Evolutionary conservation across 169 alveolate species (phyloP).

Genomic region (Plasmodium reichenowi): DNA sequence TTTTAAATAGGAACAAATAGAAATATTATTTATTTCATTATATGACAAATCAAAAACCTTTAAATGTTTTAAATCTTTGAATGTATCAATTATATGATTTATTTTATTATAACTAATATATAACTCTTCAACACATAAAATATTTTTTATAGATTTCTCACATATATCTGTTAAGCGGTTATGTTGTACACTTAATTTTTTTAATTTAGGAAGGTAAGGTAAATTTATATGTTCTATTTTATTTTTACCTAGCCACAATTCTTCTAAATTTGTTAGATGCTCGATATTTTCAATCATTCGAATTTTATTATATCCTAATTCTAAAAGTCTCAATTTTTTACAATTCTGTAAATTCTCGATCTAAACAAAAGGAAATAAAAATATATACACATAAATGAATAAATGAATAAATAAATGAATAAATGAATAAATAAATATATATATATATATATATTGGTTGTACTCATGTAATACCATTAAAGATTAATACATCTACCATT

Average conservation of each 20-base stretch:
- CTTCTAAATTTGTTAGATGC: constrained; percentile 81
- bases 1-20: constrained; percentile 75
- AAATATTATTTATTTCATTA: constrained; percentile 80
- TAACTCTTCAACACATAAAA: constrained; percentile 80
- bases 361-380: constrained; percentile 25
- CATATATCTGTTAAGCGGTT: constrained; percentile 86
- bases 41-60: constrained; percentile 86
- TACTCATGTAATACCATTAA: background rate
- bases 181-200: constrained; percentile 87
- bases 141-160: constrained; percentile 67
- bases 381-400: background rate
- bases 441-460: background rate
- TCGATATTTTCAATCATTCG: constrained; percentile 86
- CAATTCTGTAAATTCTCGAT: constrained; percentile 80
- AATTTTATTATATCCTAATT: constrained; percentile 90
- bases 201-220: constrained; percentile 82
- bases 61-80: constrained; percentile 44
- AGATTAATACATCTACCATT: background rate
- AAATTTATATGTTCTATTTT: constrained; percentile 84
- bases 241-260: constrained; percentile 92
- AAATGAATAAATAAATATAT: background rate
- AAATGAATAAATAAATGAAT: background rate
- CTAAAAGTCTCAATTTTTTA: constrained; percentile 85
- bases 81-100: constrained; percentile 24
- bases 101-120: constrained; percentile 87